Evolutionary conservation across 768 basidiomycete species (phyloP), one percentile per base, ranked within the genome.

Genomic region (Kwoniella sp.): DNA sequence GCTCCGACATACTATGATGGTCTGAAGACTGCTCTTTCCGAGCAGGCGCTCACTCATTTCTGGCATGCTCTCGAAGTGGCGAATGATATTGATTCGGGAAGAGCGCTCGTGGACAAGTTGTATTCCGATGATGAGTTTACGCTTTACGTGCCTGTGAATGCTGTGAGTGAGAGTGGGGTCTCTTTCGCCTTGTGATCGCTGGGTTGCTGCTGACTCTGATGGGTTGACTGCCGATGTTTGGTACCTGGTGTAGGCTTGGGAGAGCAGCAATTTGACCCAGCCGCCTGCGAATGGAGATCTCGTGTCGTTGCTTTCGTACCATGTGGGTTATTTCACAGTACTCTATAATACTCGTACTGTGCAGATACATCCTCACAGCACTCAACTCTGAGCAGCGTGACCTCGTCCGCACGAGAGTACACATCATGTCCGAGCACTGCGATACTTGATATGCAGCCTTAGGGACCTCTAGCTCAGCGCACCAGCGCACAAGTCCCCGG

Each of bases 111-210:
- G 21, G 54, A 58, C 25, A 51, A 53, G 13, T 52, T 71, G 24
- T 68, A 65, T 48, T 60, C 64, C 1, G 65, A 61, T 48, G 53
- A 57, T 37, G 40, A 48, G 25, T 68, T 64, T 47, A 71, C 70
- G 1, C 40, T 71, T 29, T 68, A 66, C 49, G 70, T 62, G 2
- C 70, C 70, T 0, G 52, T 59, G 10, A 62, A 71, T 62, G 54
- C 57, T n/a, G 68, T 70, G 29, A 56, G 68, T 52, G n/a, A 29
- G 2, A 3, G 21, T 53, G 17, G 40, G 10, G 17, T 44, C 8
- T 44, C 17, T n/a, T n/a, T n/a, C n/a, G n/a, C n/a, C n/a, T n/a
- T n/a, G n/a, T n/a, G n/a, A n/a, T n/a, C n/a, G n/a, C n/a, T n/a
- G n/a, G n/a, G n/a, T n/a, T n/a, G n/a, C n/a, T n/a, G n/a, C n/a